Evolutionary conservation across 2,329 filamentous ascomycete species (phyloP), one percentile per base, ranked within the genome.

Genomic region (Chalara sp.): DNA sequence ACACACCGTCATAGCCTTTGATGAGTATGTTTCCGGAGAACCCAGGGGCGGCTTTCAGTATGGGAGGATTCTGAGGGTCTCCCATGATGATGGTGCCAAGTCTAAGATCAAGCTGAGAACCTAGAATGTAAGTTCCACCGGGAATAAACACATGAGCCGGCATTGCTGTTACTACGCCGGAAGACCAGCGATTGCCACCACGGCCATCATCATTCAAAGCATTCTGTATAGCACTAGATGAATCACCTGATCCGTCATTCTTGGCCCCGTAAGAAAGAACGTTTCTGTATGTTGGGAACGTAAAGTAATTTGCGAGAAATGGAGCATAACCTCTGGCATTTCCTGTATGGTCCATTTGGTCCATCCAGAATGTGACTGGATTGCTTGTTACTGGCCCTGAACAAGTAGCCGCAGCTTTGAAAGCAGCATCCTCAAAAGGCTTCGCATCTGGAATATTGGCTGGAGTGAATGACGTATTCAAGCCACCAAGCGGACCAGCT

Each of bases 11-110:
- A 10, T 39, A 60, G 11, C 58, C 65, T 56, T 65, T 60, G 11
- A 68, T 49, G 6, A 68, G 54, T 32, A 58, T 58, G 5, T 66
- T 56, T 1, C 62, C 62, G 6, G 51, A 32, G 47, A 68, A 68
- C 6, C 56, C 51, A 1, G 59, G 28, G 0, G 54, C 48, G 8
- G 64, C 65, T 44, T 61, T 64, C 32, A 68, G 50, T 5, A 63
- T 53, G 1, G 66, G 64, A 1, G 61, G 62, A 47, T 63, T 62
- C 6, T 56, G 45, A 5, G 66, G 65, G 48, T 68, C 61, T 11
- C 66, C 66, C 28, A 55, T 46, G 4, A 55, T 12, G 11, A 55
- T 32, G 11, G 53, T 55, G 11, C 40, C 46, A 21, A 63, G 52
- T 46, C 53, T 58, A 30, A 60, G 48, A 32, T 63, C 54, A 1